These are phyloP conservation scores for Emericellopsis atlantica DNA, from an alignment of 2,329 filamentous ascomycete species.

Conservation along the genomic window DNA sequence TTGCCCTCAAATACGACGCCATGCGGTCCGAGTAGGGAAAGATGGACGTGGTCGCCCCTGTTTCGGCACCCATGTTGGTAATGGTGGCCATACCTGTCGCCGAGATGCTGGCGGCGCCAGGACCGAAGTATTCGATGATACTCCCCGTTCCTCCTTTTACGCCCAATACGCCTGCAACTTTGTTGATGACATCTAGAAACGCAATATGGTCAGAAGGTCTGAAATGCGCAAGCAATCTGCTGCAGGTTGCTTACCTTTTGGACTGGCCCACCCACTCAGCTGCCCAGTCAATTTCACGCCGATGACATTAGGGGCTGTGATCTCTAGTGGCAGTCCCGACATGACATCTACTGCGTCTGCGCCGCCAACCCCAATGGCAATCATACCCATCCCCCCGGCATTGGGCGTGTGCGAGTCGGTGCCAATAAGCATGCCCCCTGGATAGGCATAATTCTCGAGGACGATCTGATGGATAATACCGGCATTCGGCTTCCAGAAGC, in stretches of 20 bases:
- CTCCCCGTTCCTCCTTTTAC: slow-evolving; percentile 20
- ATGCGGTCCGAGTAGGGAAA: slow-evolving; percentile 21
- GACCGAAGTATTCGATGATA: slow-evolving; percentile 21
- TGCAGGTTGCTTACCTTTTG: too few species aligned
- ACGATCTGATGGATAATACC: slow-evolving; percentile 24
- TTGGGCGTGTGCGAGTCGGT: slow-evolving; percentile 24
- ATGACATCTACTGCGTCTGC: slow-evolving; percentile 31
- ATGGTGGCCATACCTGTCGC: slow-evolving; percentile 23
- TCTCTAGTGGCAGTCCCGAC: slow-evolving; percentile 18
- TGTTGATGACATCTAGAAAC: slow-evolving; percentile 22
- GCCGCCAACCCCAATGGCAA: slow-evolving; percentile 28
- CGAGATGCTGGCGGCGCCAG: slow-evolving; percentile 14
- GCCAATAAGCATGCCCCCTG: slow-evolving; percentile 20
- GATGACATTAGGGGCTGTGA: slow-evolving; percentile 16
- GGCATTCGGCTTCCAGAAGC: slow-evolving; percentile 21
- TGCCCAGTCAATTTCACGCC: slow-evolving; percentile 16
- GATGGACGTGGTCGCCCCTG: slow-evolving; percentile 21
- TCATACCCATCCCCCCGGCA: slow-evolving; percentile 19
- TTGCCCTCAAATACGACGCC: slow-evolving; percentile 16
- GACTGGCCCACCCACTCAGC: slow-evolving; percentile 12
- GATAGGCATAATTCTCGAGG: slow-evolving; percentile 24
- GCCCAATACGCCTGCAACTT: slow-evolving; percentile 18
- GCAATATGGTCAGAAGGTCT: slow-evolving; percentile 6
- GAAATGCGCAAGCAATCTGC: too few species aligned
- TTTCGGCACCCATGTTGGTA: slow-evolving; percentile 23